phyloP scores from a whole-genome alignment of 257 asterid genomes.

The Nicotiana tomentosiformis region DNA sequence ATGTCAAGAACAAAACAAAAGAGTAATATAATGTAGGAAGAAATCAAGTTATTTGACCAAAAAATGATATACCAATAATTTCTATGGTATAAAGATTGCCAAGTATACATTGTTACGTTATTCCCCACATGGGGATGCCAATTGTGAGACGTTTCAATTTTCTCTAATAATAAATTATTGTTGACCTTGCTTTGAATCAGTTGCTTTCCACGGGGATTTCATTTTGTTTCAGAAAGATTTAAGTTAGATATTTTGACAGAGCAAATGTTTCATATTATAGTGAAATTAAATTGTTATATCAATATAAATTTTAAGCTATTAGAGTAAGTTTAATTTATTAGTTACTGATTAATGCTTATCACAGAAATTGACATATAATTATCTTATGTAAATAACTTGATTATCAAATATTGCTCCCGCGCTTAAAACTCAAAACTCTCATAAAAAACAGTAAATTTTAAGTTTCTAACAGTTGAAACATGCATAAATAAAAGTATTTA shows the following conservation, averaged over 20 bases:
- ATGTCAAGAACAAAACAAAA: no score
- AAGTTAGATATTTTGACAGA: no score
- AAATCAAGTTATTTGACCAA: background rate
- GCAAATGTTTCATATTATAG: no score
- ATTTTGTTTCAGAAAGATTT: background rate
- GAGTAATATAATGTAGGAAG: background rate
- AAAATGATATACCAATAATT: background rate
- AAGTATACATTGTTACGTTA: background rate
- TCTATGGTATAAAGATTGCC: background rate
- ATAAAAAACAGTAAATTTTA: no score
- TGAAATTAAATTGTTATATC: no score
- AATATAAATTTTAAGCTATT: no score
- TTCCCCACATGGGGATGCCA: background rate
- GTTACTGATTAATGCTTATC: background rate
- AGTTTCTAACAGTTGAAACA: no score
- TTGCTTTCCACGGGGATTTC: background rate
- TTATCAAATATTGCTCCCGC: no score
- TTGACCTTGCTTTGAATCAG: background rate
- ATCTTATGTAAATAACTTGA: background rate
- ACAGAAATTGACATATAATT: no score
- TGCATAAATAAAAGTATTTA: no score
- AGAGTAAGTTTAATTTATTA: background rate
- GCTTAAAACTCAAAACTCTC: no score
- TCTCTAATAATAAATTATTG: background rate
- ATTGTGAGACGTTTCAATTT: background rate